phyloP scores from a whole-genome alignment of 2,329 filamentous ascomycete genomes.

The Aplosporella prunicola region DNA sequence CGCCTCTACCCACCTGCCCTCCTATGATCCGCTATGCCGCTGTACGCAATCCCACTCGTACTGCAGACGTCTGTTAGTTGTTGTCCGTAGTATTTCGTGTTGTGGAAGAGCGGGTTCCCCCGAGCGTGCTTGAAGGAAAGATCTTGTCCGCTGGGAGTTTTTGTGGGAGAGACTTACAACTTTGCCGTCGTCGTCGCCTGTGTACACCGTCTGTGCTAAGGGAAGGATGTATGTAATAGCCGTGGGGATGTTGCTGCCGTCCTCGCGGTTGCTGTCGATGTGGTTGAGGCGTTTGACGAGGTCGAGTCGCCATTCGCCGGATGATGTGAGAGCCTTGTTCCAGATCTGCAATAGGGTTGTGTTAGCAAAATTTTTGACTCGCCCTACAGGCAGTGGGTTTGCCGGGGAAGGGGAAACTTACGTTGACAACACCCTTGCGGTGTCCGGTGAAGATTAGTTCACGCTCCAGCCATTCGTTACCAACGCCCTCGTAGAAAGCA shows the following conservation, averaged over 20 bases:
- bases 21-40: conserved; percentile 26
- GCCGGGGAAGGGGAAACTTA: conserved; percentile 13
- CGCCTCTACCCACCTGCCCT: too few species aligned
- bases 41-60: conserved; percentile 51
- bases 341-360: conserved; percentile 47
- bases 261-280: conserved; percentile 56
- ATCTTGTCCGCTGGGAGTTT: too few species aligned
- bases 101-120: background rate
- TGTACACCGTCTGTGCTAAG: conserved; percentile 77
- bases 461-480: conserved; percentile 85
- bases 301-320: conserved; percentile 63
- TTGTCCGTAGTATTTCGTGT: background rate
- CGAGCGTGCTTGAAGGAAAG: too few species aligned
- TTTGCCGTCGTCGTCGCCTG: conserved; percentile 84
- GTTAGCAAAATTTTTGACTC: too few species aligned
- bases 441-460: conserved; percentile 86
- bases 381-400: too few species aligned
- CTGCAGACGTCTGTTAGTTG: conserved; percentile 22
- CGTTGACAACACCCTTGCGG: conserved; percentile 70
- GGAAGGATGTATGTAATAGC: conserved; percentile 81
- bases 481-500: conserved; percentile 84
- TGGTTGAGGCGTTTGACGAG: conserved; percentile 77
- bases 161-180: too few species aligned
- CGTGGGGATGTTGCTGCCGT: conserved; percentile 46
- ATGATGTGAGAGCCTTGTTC: conserved; percentile 44